phyloP scores from a whole-genome alignment of 1,284 basidiomycete genomes.

The Boletus holoroseus region DNA sequence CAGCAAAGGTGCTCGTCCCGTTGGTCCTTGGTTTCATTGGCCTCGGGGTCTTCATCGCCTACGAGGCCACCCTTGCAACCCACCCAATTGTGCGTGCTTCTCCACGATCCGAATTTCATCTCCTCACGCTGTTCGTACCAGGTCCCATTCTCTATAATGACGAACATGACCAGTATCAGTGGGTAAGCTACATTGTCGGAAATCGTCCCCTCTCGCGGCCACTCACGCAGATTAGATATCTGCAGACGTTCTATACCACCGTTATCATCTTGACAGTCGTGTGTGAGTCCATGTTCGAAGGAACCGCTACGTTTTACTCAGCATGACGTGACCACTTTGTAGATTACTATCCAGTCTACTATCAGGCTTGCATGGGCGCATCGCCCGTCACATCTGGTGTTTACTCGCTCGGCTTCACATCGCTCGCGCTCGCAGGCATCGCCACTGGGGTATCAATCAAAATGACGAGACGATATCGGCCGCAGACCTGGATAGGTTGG shows the following conservation, averaged over 20 bases:
- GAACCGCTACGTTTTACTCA: no score
- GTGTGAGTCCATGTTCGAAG: conserved; percentile 6
- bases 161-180: conserved; percentile 15
- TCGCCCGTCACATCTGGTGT: conserved; percentile 12
- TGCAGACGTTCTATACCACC: conserved; percentile 8
- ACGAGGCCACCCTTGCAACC: conserved; percentile 10
- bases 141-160: conserved; percentile 16
- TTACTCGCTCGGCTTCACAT: conserved; percentile 2
- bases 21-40: conserved; percentile 13
- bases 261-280: background rate
- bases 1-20: conserved; percentile 10
- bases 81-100: conserved; percentile 12
- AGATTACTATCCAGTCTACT: conserved; percentile 16
- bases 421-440: conserved; percentile 2
- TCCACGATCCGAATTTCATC: background rate
- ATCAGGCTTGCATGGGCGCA: conserved; percentile 11
- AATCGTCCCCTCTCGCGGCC: background rate
- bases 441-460: conserved; percentile 7
- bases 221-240: conserved; percentile 5
- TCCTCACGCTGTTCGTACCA: background rate
- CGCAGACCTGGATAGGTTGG: conserved; percentile 14
- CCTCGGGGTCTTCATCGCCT: conserved; percentile 8
- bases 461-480: conserved; percentile 3
- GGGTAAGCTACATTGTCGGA: conserved; percentile 7
- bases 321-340: background rate